Evolutionary conservation across 805 yeast species (phyloP), one percentile per base, ranked within the genome.

Genomic region (Saturnispora hagleri): DNA sequence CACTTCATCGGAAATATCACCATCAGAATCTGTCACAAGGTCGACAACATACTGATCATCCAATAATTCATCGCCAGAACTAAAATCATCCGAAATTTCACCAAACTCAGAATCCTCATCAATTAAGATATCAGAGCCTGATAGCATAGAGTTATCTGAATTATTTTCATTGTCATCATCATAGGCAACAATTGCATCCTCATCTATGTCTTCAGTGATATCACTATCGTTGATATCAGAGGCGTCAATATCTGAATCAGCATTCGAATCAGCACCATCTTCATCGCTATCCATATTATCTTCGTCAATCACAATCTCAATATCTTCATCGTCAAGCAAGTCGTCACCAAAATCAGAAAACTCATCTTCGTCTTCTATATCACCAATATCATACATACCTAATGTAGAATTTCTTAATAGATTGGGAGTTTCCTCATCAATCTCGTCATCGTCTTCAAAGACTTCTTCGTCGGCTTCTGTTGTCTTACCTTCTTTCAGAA

Each of bases 341-440:
- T 43, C 54, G 28, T 51, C 70, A n/a, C 61, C 55, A 33, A 40
- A 40, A 34, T 48, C 59, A 49, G 46, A 50, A 34, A 15, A 38
- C 18, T 57, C 68, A 13, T 58, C 61, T 45, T 56, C 59, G 22
- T 57, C 63, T 36, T 67, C 70, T 40, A 65, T 56, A 50, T 67
- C 93, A 34, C 76, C 86, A 40, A 86, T 82, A 59, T 91, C 97
- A 63, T 85, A 91, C 95, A 91, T 90, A 1, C 97, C 97, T 41
- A 91, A 72, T 0, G 97, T 87, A 0, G 97, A 90, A 63, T 93
- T 90, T 40, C 84, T 73, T 66, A 91, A 81, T 61, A 90, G 71
- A 63, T 90, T 90, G 0, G 95, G 89, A 0, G 89, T 79, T 50
- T 88, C 91, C 50, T 85, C 95, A 31, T 75, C 63, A 6, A 65